Evolutionary conservation across 2,329 filamentous ascomycete genomes (phyloP).

Genomic region (Clarireedia paspali): DNA sequence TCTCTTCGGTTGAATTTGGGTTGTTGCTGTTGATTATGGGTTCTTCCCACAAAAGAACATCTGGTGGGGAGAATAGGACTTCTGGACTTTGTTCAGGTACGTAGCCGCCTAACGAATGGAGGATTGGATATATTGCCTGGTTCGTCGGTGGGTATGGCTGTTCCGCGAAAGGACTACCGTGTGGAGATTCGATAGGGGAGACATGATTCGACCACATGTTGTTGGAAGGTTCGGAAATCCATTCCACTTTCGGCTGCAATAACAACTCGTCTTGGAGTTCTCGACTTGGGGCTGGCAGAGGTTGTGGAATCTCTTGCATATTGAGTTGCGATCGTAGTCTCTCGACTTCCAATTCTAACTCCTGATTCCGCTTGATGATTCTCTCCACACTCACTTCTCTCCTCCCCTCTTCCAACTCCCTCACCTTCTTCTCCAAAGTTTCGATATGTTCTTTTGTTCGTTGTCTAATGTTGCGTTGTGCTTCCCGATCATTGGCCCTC

Average conservation of each 20-base stretch:
- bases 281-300: background rate
- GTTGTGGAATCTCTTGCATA: background rate
- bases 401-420: slow-evolving; percentile 24
- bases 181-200: background rate
- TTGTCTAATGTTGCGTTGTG: slow-evolving; percentile 78
- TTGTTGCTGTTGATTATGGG: background rate
- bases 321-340: slow-evolving; percentile 21
- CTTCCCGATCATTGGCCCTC: slow-evolving; percentile 82
- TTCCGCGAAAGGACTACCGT: background rate
- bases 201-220: slow-evolving; percentile 17
- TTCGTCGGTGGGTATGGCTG: background rate
- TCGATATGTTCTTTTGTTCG: slow-evolving; percentile 76
- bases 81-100: background rate
- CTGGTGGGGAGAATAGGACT: background rate
- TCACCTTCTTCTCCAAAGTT: slow-evolving; percentile 24
- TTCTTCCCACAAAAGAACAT: background rate
- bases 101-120: background rate
- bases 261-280: background rate
- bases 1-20: background rate
- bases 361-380: slow-evolving; percentile 26
- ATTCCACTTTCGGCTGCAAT: background rate
- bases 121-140: background rate
- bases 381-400: slow-evolving; percentile 35
- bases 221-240: slow-evolving; percentile 12
- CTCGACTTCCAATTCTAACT: slow-evolving; percentile 26